Base-by-base conservation (phyloP, 169 alveolate species). In the Plasmodium knowlesi region DNA sequence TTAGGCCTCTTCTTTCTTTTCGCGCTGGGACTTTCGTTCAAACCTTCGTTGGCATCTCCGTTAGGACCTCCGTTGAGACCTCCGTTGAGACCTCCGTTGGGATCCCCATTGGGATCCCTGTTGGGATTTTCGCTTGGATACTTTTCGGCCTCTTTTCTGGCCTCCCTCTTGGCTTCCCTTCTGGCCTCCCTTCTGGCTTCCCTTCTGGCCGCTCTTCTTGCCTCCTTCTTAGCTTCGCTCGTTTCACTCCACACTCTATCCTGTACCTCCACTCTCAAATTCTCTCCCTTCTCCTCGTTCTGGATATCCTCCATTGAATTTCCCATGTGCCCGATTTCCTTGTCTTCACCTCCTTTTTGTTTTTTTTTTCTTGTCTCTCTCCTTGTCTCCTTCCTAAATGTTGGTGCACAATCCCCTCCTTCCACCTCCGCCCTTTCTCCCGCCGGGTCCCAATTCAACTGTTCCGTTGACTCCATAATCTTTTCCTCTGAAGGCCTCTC, bases 151-250 rank as follows among this genome's bases (percentile, higher is more conserved):
- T 76, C 25, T 5, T 16, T n/a, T 39, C 10, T 37, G 37, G 46
- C 30, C 8, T 50, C 28, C 30, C 16, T 46, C 4, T 86, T 25
- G 25, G 22, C 72, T 5, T 50, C 19, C n/a, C 80, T 76, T 3
- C 79, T 19, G 32, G 34, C 28, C 19, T 88, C 70, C 30, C 1
- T 78, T n/a, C n/a, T n/a, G n/a, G n/a, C n/a, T n/a, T n/a, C n/a
- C n/a, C n/a, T n/a, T n/a, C n/a, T n/a, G n/a, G 16, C 28, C 16
- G 43, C 39, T 6, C 43, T 39, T 67, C 79, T 43, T 28, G 34
- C 54, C 71, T 81, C 80, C 80, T 74, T 32, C 79, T 78, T 37
- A n/a, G 92, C 67, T 19, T 34, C 81, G 39, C 43, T 28, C 39
- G 37, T 32, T 12, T 2, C 54, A 22, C 76, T 84, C 19, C 32